Conservation (phyloP, 2,329 filamentous ascomycete species). For the Aspergillus pseudotamarii region DNA sequence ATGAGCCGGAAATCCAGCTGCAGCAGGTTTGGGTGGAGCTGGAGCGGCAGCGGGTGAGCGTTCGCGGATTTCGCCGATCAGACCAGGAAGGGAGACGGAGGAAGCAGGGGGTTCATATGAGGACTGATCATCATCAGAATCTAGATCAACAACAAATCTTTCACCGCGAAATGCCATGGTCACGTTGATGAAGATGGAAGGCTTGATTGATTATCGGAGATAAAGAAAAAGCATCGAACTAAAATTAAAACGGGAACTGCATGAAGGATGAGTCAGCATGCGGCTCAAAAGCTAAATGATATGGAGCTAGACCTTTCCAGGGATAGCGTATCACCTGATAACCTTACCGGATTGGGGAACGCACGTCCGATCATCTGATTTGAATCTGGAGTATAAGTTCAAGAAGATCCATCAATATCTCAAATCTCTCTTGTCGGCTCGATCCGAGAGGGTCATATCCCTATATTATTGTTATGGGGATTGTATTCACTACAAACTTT, state of each 20-base stretch:
- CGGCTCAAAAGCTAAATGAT: slow-evolving; percentile 44
- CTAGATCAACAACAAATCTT: slow-evolving; percentile 63
- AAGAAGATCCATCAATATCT: neutral
- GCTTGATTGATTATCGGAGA: neutral
- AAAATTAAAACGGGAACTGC: neutral
- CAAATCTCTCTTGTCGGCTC: neutral
- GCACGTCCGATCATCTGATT: slow-evolving; percentile 22
- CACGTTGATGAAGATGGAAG: neutral
- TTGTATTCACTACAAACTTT: neutral
- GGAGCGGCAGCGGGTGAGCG: slow-evolving; percentile 57
- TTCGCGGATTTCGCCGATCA: slow-evolving; percentile 79
- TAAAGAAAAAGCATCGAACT: slow-evolving; percentile 12
- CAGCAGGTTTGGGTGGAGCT: slow-evolving; percentile 58
- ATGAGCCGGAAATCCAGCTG: slow-evolving; percentile 84
- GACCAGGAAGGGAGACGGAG: slow-evolving; percentile 34
- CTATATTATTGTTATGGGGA: neutral
- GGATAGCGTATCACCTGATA: slow-evolving; percentile 27
- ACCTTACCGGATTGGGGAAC: slow-evolving; percentile 14
- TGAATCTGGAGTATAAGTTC: neutral
- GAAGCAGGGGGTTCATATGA: slow-evolving; percentile 21
- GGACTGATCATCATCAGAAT: slow-evolving; percentile 52
- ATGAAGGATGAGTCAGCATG: slow-evolving; percentile 26
- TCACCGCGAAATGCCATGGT: slow-evolving; percentile 60
- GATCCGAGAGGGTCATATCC: neutral
- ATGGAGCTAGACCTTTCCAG: slow-evolving; percentile 17